These are phyloP conservation scores for Ceratobasidium sp. DNA, from an alignment of 1,284 basidiomycete species.

Conservation along the genomic window DNA sequence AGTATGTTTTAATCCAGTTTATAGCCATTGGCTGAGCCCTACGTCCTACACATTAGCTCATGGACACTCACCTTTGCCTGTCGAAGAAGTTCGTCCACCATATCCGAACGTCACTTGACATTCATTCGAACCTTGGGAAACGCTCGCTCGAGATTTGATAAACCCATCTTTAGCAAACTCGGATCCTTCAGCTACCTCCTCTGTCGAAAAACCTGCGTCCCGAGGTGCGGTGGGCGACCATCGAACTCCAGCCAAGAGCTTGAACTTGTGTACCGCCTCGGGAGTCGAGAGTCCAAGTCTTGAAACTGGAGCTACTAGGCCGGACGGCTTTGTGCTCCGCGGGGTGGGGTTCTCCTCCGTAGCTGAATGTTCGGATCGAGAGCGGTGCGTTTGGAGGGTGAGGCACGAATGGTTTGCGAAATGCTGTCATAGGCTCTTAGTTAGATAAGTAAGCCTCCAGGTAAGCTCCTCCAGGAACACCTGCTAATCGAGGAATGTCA, in stretches of 20 bases:
- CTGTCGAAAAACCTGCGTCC: slow-evolving; percentile 69
- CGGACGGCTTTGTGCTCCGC: slow-evolving; percentile 72
- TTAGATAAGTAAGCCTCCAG: too few relatives aligned
- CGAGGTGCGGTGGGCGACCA: slow-evolving; percentile 81
- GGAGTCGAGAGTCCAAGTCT: slow-evolving; percentile 73
- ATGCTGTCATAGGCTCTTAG: slow-evolving; percentile 60
- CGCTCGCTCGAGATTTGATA: slow-evolving; percentile 85
- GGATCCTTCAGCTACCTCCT: slow-evolving; percentile 52
- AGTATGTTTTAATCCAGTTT: too few relatives aligned
- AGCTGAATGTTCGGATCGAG: slow-evolving; percentile 79
- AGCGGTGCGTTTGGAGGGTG: slow-evolving; percentile 70
- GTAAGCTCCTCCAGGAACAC: slow-evolving; percentile 59
- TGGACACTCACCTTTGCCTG: slow-evolving; percentile 77
- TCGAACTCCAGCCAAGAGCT: slow-evolving; percentile 83
- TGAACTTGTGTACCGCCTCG: slow-evolving; percentile 79
- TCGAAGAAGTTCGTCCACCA: slow-evolving; percentile 75
- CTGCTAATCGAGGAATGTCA: slow-evolving; percentile 84
- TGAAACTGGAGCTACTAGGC: slow-evolving; percentile 77
- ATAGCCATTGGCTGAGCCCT: too few relatives aligned
- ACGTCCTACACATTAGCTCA: background rate
- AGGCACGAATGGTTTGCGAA: slow-evolving; percentile 79
- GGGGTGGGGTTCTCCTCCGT: slow-evolving; percentile 79
- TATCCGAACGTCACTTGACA: slow-evolving; percentile 86
- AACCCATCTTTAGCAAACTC: slow-evolving; percentile 67
- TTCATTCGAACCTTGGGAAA: slow-evolving; percentile 84